phyloP scores from a whole-genome alignment of 148 eudicot species.

The Heliamphora exappendiculata region DNA sequence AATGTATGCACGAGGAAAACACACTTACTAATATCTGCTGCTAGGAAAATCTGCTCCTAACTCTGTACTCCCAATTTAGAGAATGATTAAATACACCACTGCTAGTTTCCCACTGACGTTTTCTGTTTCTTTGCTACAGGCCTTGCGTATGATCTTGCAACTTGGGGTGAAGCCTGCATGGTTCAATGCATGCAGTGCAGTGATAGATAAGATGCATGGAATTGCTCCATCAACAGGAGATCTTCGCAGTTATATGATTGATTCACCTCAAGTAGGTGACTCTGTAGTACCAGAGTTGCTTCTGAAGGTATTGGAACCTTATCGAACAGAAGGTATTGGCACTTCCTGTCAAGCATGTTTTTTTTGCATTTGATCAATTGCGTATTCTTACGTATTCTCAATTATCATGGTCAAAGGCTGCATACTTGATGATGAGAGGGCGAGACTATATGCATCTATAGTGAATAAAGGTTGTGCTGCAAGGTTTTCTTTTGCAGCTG shows the following conservation, averaged over 20 bases:
- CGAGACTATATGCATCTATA: conserved; percentile 69
- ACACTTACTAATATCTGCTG: not conserved
- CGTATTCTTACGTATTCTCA: conserved; percentile 11
- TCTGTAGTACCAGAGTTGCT: conserved; percentile 94
- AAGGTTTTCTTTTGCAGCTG: conserved; percentile 96
- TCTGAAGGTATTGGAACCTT: conserved; percentile 93
- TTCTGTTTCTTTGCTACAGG: conserved; percentile 37
- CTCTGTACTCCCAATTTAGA: not conserved
- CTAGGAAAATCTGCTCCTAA: not conserved
- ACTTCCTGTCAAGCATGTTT: conserved; percentile 1
- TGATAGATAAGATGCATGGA: conserved; percentile 40
- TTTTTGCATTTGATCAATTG: conserved; percentile 3
- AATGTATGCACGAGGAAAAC: conserved; percentile 6
- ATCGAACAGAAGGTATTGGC: conserved; percentile 72
- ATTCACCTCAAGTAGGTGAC: conserved; percentile 68
- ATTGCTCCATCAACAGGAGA: conserved; percentile 56
- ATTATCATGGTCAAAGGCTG: conserved; percentile 42
- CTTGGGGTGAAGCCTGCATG: conserved; percentile 88
- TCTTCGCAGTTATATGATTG: conserved; percentile 83
- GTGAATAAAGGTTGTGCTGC: conserved; percentile 60
- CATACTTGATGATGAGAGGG: conserved; percentile 90
- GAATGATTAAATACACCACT: not conserved
- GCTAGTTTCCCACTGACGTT: not conserved
- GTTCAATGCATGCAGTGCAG: conserved; percentile 57
- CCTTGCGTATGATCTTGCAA: conserved; percentile 89